These are phyloP conservation scores for Cordia subcordata DNA, from an alignment of 257 asterid species.

Conservation along the genomic window DNA sequence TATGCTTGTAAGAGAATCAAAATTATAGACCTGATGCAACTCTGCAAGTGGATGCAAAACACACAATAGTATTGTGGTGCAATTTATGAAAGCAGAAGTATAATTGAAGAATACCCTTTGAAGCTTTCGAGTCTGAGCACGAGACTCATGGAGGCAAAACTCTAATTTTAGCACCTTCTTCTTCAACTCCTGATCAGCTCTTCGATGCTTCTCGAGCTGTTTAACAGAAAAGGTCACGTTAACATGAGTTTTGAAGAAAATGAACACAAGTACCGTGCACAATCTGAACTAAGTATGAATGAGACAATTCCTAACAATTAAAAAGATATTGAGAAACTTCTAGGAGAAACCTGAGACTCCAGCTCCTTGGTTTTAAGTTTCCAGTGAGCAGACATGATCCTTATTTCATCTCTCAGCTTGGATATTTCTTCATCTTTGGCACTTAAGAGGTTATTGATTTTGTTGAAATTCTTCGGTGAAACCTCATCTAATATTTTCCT, in stretches of 20 bases:
- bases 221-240: neutral
- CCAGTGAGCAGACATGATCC: constrained; percentile 88
- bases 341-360: constrained; percentile 64
- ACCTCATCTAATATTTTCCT: constrained; percentile 64
- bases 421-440: constrained; percentile 76
- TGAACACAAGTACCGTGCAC: neutral
- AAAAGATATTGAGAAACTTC: no score
- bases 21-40: no score
- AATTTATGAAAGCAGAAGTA: neutral
- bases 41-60: no score
- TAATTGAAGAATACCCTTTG: constrained; percentile 56
- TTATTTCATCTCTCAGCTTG: constrained; percentile 68
- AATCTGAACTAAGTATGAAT: neutral
- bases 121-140: constrained; percentile 76
- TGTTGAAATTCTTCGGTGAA: constrained; percentile 60
- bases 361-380: constrained; percentile 74
- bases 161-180: constrained; percentile 68
- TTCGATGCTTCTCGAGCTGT: constrained; percentile 76
- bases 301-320: neutral
- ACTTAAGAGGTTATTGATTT: constrained; percentile 54
- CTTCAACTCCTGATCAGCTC: constrained; percentile 78
- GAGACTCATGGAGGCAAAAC: constrained; percentile 77
- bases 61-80: no score
- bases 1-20: no score
- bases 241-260: constrained; percentile 1